Conservation (phyloP, 1,139 yeast genomes). For the Hansenula sp. region DNA sequence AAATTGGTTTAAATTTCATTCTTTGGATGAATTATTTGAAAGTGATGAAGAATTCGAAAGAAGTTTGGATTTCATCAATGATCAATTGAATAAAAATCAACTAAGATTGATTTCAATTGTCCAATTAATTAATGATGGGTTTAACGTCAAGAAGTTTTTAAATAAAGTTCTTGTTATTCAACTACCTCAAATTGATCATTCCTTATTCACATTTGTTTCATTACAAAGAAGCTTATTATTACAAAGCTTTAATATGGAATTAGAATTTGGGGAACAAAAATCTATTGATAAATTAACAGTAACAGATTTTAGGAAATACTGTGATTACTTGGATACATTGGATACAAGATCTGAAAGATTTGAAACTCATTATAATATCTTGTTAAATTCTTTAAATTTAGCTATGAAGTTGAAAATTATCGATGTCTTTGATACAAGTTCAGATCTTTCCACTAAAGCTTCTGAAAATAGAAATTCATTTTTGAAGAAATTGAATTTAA, state of each 20-base stretch:
- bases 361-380: conserved; percentile 8
- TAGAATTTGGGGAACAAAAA: neutral
- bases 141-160: conserved; percentile 6
- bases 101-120: conserved; percentile 3
- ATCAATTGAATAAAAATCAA: conserved; percentile 3
- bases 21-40: conserved; percentile 12
- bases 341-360: neutral
- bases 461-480: conserved; percentile 4
- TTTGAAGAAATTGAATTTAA: conserved; percentile 1
- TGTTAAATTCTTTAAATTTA: conserved; percentile 12
- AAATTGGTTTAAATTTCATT: conserved; percentile 14
- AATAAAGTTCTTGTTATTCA: conserved; percentile 7
- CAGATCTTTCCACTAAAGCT: conserved; percentile 3
- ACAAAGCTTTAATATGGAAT: conserved; percentile 1
- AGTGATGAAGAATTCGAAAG: conserved; percentile 17
- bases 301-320: neutral
- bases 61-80: conserved; percentile 5
- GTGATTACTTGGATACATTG: neutral
- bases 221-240: conserved; percentile 1
- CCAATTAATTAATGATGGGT: conserved; percentile 3
- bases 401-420: conserved; percentile 10
- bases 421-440: conserved; percentile 8
- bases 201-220: conserved; percentile 7
- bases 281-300: neutral
- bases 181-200: conserved; percentile 4